Evolutionary conservation across 208 protist genomes (phyloP).

Genomic region (Naegleria lovaniensis): DNA sequence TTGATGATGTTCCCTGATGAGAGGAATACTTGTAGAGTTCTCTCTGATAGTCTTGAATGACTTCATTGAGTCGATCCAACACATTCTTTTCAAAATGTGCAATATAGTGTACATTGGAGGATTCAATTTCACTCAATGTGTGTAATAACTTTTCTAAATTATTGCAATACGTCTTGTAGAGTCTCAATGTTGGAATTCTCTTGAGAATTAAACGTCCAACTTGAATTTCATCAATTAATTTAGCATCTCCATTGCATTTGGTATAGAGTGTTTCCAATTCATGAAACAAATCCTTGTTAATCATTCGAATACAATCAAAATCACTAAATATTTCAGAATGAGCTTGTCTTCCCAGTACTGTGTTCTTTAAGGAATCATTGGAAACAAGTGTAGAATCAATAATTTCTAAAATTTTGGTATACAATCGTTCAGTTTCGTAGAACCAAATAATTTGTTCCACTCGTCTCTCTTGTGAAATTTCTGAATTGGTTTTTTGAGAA

Average conservation of each 20-base stretch:
- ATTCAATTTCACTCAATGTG: background rate
- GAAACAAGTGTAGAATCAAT: background rate
- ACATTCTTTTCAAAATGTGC: background rate
- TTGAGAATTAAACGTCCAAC: background rate
- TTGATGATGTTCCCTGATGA: too few relatives aligned
- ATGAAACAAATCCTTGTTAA: background rate
- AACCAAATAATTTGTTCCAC: background rate
- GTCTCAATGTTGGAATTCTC: background rate
- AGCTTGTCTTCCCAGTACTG: background rate
- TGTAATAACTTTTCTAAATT: conserved; percentile 6
- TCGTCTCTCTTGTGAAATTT: background rate
- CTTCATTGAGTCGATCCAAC: background rate
- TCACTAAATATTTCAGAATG: background rate
- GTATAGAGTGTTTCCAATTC: background rate
- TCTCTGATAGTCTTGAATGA: background rate
- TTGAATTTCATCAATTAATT: background rate
- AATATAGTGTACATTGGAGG: background rate
- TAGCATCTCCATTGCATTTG: too few relatives aligned
- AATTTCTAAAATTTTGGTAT: background rate
- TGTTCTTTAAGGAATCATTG: background rate
- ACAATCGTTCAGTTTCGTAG: background rate
- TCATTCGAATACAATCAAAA: conserved; percentile 23
- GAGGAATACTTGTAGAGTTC: background rate
- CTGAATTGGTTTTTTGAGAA: background rate
- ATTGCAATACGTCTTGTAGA: conserved; percentile 19